Evolutionary conservation across 2,329 filamentous ascomycete species (phyloP).

Genomic region (Plectosphaerella cucumerina): DNA sequence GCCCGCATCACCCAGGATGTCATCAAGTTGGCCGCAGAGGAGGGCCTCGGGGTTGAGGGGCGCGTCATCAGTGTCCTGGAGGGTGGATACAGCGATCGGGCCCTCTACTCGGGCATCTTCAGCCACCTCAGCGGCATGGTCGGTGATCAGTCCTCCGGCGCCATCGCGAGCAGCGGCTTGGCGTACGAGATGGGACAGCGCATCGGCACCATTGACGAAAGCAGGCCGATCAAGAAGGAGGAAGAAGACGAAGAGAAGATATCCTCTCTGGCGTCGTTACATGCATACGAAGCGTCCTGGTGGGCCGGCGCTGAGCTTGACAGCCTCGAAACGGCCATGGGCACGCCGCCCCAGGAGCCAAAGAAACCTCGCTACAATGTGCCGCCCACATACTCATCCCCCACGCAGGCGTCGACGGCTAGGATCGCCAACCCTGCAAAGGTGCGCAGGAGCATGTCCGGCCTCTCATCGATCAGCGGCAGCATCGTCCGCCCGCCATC

Average conservation of each 20-base stretch:
- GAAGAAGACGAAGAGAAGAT: slow-evolving; percentile 11
- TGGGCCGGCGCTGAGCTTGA: slow-evolving; percentile 65
- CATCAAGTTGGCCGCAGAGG: slow-evolving; percentile 75
- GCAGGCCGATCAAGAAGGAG: slow-evolving; percentile 19
- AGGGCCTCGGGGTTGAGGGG: slow-evolving; percentile 72
- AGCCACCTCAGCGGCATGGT: slow-evolving; percentile 86
- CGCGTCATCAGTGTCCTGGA: slow-evolving; percentile 91
- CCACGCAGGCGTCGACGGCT: slow-evolving; percentile 81
- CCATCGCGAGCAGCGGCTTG: slow-evolving; percentile 34
- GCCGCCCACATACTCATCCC: slow-evolving; percentile 74
- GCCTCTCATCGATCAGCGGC: slow-evolving; percentile 34
- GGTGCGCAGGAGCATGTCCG: slow-evolving; percentile 60
- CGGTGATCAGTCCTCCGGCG: slow-evolving; percentile 38
- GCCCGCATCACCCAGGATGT: slow-evolving; percentile 85
- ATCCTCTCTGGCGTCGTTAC: slow-evolving; percentile 22
- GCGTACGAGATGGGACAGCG: slow-evolving; percentile 56
- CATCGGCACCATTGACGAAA: slow-evolving; percentile 35
- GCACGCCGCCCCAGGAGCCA: slow-evolving; percentile 42
- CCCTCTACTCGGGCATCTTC: slow-evolving; percentile 80
- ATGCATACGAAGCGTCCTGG: slow-evolving; percentile 64
- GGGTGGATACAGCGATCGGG: slow-evolving; percentile 92
- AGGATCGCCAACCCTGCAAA: slow-evolving; percentile 69
- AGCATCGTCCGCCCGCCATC: slow-evolving; percentile 45
- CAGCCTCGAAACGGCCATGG: slow-evolving; percentile 59
- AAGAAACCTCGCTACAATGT: slow-evolving; percentile 53